These are phyloP conservation scores for Paspalum notatum DNA, from an alignment of 176 grass and related monocot genomes.

Conservation along the genomic window DNA sequence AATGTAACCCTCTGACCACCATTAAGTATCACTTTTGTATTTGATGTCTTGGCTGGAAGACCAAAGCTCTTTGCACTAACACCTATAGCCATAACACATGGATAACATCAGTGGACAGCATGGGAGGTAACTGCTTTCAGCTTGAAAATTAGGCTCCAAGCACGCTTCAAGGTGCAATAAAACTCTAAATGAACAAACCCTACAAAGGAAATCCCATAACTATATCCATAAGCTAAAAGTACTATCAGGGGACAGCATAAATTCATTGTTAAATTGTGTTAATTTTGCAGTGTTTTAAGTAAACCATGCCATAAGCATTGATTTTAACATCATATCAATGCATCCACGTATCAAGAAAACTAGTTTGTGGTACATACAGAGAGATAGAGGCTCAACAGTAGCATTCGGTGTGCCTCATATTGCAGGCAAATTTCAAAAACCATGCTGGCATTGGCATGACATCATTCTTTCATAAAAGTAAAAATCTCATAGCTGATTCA, in stretches of 20 bases:
- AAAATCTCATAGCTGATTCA: not conserved
- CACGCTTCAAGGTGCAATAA: constrained; percentile 3
- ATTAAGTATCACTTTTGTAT: constrained; percentile 94
- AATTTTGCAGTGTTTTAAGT: not conserved
- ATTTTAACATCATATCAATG: not conserved
- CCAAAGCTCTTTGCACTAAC: constrained; percentile 58
- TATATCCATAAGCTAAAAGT: constrained; percentile 9
- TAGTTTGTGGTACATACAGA: not conserved
- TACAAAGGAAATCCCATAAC: not conserved
- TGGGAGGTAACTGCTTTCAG: not conserved
- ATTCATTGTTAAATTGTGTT: not conserved
- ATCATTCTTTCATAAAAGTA: not conserved
- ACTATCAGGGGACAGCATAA: not conserved
- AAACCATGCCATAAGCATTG: not conserved
- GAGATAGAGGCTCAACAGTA: not conserved
- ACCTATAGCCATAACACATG: constrained; percentile 47
- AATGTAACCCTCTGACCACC: constrained; percentile 88
- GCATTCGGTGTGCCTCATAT: not conserved
- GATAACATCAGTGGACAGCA: constrained; percentile 21
- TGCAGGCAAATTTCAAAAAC: not conserved
- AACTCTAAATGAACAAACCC: not conserved
- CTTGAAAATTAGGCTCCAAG: constrained; percentile 31
- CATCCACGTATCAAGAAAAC: not conserved
- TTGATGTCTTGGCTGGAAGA: constrained; percentile 69
- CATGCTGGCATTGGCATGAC: not conserved